These are phyloP conservation scores for Limonium bicolor DNA, from an alignment of 148 eudicot genomes.

Conservation along the genomic window DNA sequence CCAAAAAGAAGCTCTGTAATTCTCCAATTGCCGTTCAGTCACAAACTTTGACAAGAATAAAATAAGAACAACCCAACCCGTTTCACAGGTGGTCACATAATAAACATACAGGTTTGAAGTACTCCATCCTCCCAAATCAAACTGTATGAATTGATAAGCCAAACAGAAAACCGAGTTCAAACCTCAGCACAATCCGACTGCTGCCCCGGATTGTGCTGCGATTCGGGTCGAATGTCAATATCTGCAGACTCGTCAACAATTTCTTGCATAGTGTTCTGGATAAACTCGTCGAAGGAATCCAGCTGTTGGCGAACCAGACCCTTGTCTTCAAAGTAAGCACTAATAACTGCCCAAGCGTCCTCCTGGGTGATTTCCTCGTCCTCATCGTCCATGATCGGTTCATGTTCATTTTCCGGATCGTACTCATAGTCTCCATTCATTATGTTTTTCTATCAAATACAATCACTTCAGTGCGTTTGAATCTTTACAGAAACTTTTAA, in stretches of 20 bases:
- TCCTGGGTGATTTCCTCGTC: conserved; percentile 92
- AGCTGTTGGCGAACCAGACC: conserved; percentile 88
- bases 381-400: conserved; percentile 18
- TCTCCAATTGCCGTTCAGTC: too few relatives aligned
- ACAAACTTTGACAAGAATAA: too few relatives aligned
- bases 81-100: too few relatives aligned
- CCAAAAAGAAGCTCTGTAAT: not conserved
- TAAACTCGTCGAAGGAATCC: conserved; percentile 92
- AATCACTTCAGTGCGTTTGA: too few relatives aligned
- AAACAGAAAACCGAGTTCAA: not conserved
- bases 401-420: conserved; percentile 7
- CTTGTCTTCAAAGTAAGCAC: conserved; percentile 87
- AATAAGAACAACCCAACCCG: too few relatives aligned
- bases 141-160: not conserved
- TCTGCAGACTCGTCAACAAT: conserved; percentile 90
- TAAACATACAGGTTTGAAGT: not conserved
- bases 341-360: conserved; percentile 95
- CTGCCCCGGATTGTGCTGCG: conserved; percentile 91
- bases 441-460: too few relatives aligned
- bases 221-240: conserved; percentile 87
- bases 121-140: not conserved
- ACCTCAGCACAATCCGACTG: conserved; percentile 89
- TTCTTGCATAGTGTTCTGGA: conserved; percentile 98
- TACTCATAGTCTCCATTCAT: conserved; percentile 17
- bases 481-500: too few relatives aligned